These are phyloP conservation scores for Eutypella sp. DNA, from an alignment of 2,329 filamentous ascomycete species.

Conservation along the genomic window DNA sequence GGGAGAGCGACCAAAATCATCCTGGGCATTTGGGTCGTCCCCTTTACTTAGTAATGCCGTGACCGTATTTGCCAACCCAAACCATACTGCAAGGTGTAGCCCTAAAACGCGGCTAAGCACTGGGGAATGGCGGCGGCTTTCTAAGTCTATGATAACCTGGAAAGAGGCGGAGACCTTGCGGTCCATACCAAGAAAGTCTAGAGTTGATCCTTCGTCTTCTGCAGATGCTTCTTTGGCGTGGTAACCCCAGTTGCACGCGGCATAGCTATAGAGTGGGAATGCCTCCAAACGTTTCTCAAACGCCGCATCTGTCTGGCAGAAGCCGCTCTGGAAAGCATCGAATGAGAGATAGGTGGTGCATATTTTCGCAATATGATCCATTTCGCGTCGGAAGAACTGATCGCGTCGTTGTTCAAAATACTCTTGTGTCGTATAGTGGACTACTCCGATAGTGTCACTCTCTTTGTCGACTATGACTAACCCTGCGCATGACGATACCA, in stretches of 20 bases:
- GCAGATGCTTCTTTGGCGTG: neutral
- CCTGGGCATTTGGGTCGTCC: neutral
- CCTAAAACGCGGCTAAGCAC: neutral
- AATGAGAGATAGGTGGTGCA: constrained; percentile 34
- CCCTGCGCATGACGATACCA: constrained; percentile 33
- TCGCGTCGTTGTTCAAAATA: constrained; percentile 30
- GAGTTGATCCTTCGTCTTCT: neutral
- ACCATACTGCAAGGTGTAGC: neutral
- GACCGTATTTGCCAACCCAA: neutral
- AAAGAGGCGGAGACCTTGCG: neutral
- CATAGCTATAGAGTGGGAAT: constrained; percentile 7
- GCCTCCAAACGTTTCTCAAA: constrained; percentile 1
- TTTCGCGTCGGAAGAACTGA: constrained; percentile 25
- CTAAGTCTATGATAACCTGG: neutral
- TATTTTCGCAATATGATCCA: constrained; percentile 20
- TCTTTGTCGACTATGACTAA: constrained; percentile 34
- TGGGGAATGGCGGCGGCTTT: no score
- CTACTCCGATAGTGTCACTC: constrained; percentile 32
- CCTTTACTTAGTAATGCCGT: neutral
- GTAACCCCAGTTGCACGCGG: constrained; percentile 8
- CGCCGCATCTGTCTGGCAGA: neutral
- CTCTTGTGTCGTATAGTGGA: constrained; percentile 40
- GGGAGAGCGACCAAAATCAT: neutral
- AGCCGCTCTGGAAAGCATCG: neutral
- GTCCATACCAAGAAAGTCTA: neutral